These are phyloP conservation scores for Skeletonema grethae DNA, from an alignment of 108 stramenopile genomes.

Conservation along the genomic window DNA sequence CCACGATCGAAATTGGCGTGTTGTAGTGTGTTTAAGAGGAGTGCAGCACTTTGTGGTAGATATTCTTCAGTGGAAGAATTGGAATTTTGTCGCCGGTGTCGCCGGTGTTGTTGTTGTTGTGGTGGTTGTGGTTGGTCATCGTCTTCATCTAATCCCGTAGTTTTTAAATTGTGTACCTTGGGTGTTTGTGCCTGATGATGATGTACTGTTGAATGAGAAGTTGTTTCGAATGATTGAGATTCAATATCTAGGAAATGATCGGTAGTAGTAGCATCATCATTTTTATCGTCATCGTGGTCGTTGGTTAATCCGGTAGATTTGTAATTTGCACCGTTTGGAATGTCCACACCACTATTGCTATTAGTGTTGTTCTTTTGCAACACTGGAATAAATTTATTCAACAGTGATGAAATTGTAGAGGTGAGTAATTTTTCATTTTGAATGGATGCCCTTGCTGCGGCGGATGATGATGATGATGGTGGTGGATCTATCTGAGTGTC, in stretches of 20 bases:
- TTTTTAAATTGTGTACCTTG: constrained; percentile 13
- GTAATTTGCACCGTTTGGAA: too few relatives aligned
- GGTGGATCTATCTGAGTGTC: too few relatives aligned
- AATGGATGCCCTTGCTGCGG: too few relatives aligned
- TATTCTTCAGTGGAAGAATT: not conserved
- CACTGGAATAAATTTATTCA: not conserved
- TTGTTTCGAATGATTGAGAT: too few relatives aligned
- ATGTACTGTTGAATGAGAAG: not conserved
- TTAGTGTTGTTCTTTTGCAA: not conserved
- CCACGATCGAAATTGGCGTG: not conserved
- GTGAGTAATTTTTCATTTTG: not conserved
- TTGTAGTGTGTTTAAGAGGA: constrained; percentile 24
- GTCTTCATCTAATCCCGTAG: constrained; percentile 17
- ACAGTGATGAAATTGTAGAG: not conserved
- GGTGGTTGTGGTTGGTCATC: not conserved
- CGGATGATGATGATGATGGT: too few relatives aligned
- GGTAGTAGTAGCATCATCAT: not conserved
- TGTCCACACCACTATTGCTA: too few relatives aligned
- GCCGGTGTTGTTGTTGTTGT: not conserved
- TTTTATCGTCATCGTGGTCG: too few relatives aligned
- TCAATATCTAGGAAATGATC: not conserved
- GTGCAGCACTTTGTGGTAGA: constrained; percentile 45
- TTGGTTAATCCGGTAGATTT: too few relatives aligned
- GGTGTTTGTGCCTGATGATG: not conserved
- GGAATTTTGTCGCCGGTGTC: not conserved